Percentiles rank a stretch among this genome's conserved stretches.
Conservation (phyloP, 208 protist genomes). For the Naegleria lovaniensis region DNA sequence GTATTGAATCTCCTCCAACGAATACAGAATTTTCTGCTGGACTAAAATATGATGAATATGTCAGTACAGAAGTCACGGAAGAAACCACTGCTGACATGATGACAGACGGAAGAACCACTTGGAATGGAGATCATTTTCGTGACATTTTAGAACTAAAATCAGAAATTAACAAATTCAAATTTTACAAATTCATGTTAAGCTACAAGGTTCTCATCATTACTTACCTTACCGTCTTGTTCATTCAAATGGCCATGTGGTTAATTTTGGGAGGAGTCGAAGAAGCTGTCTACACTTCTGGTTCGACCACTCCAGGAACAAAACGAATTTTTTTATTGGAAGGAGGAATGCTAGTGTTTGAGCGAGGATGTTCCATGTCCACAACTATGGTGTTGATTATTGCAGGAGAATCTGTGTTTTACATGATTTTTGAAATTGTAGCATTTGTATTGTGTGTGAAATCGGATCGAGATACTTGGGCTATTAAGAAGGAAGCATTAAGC, state of each 20-base stretch:
- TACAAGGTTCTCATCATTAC: background rate
- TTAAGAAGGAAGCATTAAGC: background rate
- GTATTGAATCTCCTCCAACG: no score
- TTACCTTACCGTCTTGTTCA: background rate
- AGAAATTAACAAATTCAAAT: background rate
- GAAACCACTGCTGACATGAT: no score
- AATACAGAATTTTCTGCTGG: no score
- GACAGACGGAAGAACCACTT: background rate
- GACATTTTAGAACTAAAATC: background rate
- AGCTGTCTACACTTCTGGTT: background rate
- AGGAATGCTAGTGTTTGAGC: background rate
- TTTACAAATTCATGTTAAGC: background rate
- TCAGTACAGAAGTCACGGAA: no score
- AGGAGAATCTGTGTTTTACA: background rate
- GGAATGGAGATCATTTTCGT: background rate
- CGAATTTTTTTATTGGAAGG: background rate
- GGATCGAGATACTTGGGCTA: background rate
- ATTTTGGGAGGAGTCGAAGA: background rate
- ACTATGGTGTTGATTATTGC: background rate
- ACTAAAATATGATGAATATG: no score
- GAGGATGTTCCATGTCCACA: background rate
- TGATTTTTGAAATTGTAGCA: background rate
- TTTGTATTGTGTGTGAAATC: background rate
- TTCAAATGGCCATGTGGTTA: background rate
- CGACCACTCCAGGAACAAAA: background rate